Percentiles rank a stretch among this genome's conserved stretches.
These are phyloP conservation scores for Solanum medicagineum DNA, from an alignment of 257 asterid species.

Conservation along the genomic window DNA sequence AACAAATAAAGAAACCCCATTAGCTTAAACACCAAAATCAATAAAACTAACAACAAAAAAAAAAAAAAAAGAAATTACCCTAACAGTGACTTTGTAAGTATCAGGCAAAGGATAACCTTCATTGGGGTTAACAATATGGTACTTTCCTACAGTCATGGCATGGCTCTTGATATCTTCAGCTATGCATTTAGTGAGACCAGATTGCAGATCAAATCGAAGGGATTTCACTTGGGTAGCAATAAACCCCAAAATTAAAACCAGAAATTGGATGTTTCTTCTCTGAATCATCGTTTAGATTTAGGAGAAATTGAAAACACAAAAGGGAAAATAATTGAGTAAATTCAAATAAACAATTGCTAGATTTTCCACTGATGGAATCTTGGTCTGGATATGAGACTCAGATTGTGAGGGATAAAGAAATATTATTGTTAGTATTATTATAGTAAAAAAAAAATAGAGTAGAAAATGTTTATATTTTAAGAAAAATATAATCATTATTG, in stretches of 20 bases:
- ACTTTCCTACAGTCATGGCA: conserved; percentile 92
- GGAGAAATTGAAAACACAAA: background rate
- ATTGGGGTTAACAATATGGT: conserved; percentile 62
- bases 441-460: no score
- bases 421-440: no score
- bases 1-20: background rate
- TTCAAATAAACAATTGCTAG: background rate
- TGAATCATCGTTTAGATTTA: background rate
- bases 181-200: conserved; percentile 91
- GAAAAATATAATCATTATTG: no score
- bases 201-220: conserved; percentile 72
- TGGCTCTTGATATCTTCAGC: conserved; percentile 82
- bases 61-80: conserved; percentile 30
- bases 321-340: background rate
- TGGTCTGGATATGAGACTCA: background rate
- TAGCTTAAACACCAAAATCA: background rate
- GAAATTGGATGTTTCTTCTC: background rate
- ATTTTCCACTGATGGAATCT: background rate
- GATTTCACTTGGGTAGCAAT: conserved; percentile 41
- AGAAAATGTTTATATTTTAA: no score
- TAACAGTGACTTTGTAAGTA: conserved; percentile 74
- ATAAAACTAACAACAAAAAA: background rate
- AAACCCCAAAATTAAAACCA: conserved; percentile 29
- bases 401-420: background rate
- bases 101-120: conserved; percentile 83